A percentile compares a stretch with the other conserved stretches of the same genome.
Conservation (phyloP, 139 green algal species). For the Dunaliella sp. region DNA sequence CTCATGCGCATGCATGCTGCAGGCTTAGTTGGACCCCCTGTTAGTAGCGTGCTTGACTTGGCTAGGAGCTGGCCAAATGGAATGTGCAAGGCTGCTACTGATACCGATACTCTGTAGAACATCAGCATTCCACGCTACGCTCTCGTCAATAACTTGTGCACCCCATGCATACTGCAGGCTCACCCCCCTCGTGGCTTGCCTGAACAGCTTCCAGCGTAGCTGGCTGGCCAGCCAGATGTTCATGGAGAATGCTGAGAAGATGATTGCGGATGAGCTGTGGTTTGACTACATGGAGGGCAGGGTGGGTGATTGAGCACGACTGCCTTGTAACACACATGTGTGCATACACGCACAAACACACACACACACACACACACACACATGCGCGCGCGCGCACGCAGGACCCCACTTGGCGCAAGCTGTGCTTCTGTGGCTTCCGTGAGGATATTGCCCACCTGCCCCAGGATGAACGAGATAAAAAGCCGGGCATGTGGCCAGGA, state of each 20-base stretch:
- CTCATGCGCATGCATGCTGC: too few relatives aligned
- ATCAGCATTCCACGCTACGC: too few relatives aligned
- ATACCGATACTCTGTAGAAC: too few relatives aligned
- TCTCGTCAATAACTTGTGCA: too few relatives aligned
- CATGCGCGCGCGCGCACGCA: background rate
- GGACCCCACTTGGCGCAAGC: constrained; percentile 13
- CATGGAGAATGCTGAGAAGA: constrained; percentile 9
- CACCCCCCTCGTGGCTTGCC: constrained; percentile 4
- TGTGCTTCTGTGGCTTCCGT: constrained; percentile 15
- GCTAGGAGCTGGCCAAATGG: too few relatives aligned
- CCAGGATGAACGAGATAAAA: constrained; percentile 12
- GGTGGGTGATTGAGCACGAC: background rate
- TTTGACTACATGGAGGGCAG: constrained; percentile 2
- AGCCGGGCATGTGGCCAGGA: constrained; percentile 15
- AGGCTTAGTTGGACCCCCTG: too few relatives aligned
- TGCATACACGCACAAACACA: too few relatives aligned
- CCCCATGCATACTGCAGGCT: too few relatives aligned
- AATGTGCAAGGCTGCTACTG: too few relatives aligned
- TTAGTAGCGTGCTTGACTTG: too few relatives aligned
- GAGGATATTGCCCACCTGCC: constrained; percentile 7
- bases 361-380: too few relatives aligned
- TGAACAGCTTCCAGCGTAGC: constrained; percentile 10
- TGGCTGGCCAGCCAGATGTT: constrained; percentile 9
- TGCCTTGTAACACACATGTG: background rate
- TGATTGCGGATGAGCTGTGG: constrained; percentile 10